Evolutionary conservation across 2,329 filamentous ascomycete genomes (phyloP).

Genomic region (Scedosporium aurantiacum): DNA sequence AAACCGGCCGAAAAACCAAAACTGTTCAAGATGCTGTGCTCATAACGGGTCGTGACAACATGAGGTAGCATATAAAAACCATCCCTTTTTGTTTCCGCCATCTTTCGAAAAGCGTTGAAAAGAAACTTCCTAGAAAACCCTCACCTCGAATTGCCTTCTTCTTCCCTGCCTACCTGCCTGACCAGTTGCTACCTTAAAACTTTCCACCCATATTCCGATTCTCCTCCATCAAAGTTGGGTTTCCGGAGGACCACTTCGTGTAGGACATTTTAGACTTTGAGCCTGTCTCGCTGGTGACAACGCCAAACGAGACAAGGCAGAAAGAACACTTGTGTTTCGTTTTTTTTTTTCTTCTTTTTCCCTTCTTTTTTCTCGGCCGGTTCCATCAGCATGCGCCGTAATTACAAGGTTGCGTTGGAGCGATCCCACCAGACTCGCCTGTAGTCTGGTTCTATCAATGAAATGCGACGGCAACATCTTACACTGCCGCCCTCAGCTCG

Average conservation of each 20-base stretch:
- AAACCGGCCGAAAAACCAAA: background rate
- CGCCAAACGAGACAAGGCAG: background rate
- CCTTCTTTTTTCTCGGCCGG: background rate
- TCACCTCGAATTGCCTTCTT: too few relatives aligned
- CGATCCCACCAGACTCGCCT: background rate
- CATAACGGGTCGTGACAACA: conserved; percentile 1
- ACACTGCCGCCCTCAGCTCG: background rate
- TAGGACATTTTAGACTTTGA: too few relatives aligned
- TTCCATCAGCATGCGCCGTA: background rate
- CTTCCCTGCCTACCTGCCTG: too few relatives aligned
- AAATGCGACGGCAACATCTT: background rate
- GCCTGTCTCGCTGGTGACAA: too few relatives aligned
- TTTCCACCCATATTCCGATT: too few relatives aligned
- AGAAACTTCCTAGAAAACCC: too few relatives aligned
- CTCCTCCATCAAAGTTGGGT: too few relatives aligned
- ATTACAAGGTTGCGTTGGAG: background rate
- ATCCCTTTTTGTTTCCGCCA: background rate
- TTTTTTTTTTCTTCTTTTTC: background rate
- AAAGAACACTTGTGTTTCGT: background rate
- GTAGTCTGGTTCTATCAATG: background rate
- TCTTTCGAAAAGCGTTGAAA: background rate
- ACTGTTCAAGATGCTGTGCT: background rate
- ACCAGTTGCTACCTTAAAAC: too few relatives aligned
- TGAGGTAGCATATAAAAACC: background rate
- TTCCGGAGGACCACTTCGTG: too few relatives aligned